Conservation (phyloP, 495 filamentous ascomycete genomes). For the Xylaria longipes region DNA sequence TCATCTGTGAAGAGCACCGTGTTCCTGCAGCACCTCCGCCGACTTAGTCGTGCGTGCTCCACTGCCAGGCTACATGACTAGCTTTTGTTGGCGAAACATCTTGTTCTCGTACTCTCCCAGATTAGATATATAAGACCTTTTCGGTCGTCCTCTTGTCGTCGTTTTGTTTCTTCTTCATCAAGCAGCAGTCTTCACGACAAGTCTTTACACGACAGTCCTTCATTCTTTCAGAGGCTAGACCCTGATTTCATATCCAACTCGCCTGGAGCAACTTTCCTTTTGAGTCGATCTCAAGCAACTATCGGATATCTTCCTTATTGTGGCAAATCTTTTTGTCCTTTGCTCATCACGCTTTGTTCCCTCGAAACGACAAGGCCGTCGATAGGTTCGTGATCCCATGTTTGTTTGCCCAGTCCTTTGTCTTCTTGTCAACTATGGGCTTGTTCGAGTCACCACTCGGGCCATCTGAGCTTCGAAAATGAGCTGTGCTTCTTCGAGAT, state of each 20-base stretch:
- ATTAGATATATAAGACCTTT: conserved; percentile 36
- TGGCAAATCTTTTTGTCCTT: conserved; percentile 18
- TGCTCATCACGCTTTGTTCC: conserved; percentile 30
- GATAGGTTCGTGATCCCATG: conserved; percentile 33
- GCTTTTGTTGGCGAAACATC: conserved; percentile 17
- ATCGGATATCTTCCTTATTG: conserved; percentile 6
- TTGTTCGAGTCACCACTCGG: conserved; percentile 27
- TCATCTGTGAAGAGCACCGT: conserved; percentile 32
- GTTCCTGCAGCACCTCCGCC: conserved; percentile 37
- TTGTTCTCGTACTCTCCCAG: conserved; percentile 18
- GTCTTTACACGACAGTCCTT: conserved; percentile 39
- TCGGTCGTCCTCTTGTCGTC: conserved; percentile 31
- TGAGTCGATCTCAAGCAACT: conserved; percentile 39
- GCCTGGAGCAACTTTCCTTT: conserved; percentile 51
- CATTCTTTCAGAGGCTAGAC: conserved; percentile 45
- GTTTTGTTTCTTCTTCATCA: conserved; percentile 36
- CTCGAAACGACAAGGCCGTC: conserved; percentile 32
- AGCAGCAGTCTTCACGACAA: conserved; percentile 40
- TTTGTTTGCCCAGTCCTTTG: conserved; percentile 7
- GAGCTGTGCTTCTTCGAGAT: background rate
- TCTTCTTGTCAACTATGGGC: conserved; percentile 24
- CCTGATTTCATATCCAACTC: conserved; percentile 38
- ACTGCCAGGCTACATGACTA: conserved; percentile 33
- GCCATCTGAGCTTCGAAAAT: background rate
- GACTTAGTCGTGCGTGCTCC: conserved; percentile 30